Evolutionary conservation across 805 yeast genomes (phyloP).

Genomic region (Candida andamanensis): DNA sequence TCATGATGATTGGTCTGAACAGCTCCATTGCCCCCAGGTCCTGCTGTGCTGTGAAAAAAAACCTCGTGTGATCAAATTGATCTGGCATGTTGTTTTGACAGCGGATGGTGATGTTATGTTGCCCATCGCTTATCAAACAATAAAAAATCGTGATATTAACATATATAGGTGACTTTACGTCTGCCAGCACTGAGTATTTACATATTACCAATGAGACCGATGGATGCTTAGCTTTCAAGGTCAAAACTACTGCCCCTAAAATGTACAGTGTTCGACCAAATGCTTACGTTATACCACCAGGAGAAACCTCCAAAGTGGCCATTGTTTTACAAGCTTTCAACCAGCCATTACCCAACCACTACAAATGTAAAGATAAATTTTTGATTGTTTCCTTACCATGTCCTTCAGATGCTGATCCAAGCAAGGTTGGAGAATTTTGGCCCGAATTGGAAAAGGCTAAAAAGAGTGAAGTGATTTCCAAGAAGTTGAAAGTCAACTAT

Average conservation of each 20-base stretch:
- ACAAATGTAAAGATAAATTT: slow-evolving; percentile 87
- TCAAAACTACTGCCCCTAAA: slow-evolving; percentile 97
- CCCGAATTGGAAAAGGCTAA: slow-evolving; percentile 57
- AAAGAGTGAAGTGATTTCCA: slow-evolving; percentile 52
- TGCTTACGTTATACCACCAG: slow-evolving; percentile 76
- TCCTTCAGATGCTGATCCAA: slow-evolving; percentile 50
- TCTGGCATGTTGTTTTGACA: no score
- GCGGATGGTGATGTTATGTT: no score
- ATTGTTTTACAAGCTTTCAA: slow-evolving; percentile 81
- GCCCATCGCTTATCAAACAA: no score
- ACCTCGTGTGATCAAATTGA: no score
- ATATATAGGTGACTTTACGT: slow-evolving; percentile 63
- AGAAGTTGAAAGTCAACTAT: slow-evolving; percentile 63
- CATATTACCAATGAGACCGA: slow-evolving; percentile 51
- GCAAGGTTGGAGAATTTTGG: slow-evolving; percentile 69
- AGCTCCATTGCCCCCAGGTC: neutral
- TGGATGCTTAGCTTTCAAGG: slow-evolving; percentile 79
- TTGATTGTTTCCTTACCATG: slow-evolving; percentile 83
- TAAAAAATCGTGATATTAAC: no score
- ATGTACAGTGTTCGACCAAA: slow-evolving; percentile 95
- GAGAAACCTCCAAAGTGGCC: slow-evolving; percentile 64
- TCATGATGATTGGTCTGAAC: neutral
- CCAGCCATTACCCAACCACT: slow-evolving; percentile 67
- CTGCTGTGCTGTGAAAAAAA: neutral
- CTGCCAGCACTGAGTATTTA: slow-evolving; percentile 61